phyloP scores from a whole-genome alignment of 768 basidiomycete genomes.

The Kwoniella botswanensis region DNA sequence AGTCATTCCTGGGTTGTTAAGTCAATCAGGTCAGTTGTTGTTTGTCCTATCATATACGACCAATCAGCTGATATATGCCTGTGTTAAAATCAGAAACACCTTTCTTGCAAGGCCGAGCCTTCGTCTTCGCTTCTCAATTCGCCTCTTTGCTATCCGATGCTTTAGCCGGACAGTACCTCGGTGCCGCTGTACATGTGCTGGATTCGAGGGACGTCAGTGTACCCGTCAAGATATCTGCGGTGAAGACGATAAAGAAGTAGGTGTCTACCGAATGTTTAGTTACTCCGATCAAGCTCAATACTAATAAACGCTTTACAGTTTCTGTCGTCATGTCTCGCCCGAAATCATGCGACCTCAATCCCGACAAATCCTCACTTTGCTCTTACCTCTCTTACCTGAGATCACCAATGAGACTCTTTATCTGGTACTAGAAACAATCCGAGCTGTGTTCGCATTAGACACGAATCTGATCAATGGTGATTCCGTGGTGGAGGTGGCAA shows the following conservation, averaged over 20 bases:
- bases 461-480: constrained; percentile 63
- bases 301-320: constrained; percentile 49
- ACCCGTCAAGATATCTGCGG: constrained; percentile 92
- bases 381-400: constrained; percentile 79
- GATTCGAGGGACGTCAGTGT: constrained; percentile 72
- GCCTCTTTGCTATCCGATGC: constrained; percentile 72
- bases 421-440: constrained; percentile 82
- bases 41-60: constrained; percentile 65
- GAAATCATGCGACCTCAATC: constrained; percentile 70
- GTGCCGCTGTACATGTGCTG: constrained; percentile 82
- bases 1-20: constrained; percentile 77
- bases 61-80: constrained; percentile 34
- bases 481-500: constrained; percentile 69
- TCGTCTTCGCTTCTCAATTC: constrained; percentile 92
- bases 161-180: constrained; percentile 81
- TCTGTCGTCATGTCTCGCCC: constrained; percentile 63
- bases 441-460: constrained; percentile 76
- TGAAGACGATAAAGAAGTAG: constrained; percentile 91
- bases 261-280: constrained; percentile 39
- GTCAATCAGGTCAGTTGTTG: constrained; percentile 67
- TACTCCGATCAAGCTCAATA: constrained; percentile 60
- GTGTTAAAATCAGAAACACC: constrained; percentile 68
- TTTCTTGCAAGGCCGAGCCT: constrained; percentile 92
- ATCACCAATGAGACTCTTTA: constrained; percentile 87
- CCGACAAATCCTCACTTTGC: constrained; percentile 74